These are phyloP conservation scores for Heterobasidion occidentale DNA, from an alignment of 1,284 basidiomycete genomes.

Conservation along the genomic window DNA sequence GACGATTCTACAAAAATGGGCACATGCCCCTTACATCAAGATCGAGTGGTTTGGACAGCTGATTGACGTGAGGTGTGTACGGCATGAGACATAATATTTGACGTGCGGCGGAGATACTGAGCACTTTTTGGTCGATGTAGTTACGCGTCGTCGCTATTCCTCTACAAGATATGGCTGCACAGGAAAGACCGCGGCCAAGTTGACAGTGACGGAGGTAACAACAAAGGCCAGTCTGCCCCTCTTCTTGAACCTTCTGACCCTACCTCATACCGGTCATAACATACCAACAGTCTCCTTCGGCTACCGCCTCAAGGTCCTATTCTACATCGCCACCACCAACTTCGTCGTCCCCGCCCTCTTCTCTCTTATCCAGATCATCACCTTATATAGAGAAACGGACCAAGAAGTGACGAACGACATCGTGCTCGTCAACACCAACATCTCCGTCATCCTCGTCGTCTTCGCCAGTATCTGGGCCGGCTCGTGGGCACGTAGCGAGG, in stretches of 20 bases:
- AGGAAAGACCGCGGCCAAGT: not conserved
- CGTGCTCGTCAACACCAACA: constrained; percentile 13
- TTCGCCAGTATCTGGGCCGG: constrained; percentile 21
- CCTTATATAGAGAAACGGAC: constrained; percentile 19
- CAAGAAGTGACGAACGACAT: constrained; percentile 18
- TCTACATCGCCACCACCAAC: constrained; percentile 22
- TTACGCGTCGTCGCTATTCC: constrained; percentile 5
- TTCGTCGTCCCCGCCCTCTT: constrained; percentile 17
- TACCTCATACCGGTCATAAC: not conserved
- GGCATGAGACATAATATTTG: too few relatives aligned
- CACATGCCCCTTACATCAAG: constrained; percentile 20
- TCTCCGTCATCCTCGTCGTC: constrained; percentile 18
- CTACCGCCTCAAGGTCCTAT: constrained; percentile 9
- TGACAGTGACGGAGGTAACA: not conserved
- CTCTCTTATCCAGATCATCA: constrained; percentile 22
- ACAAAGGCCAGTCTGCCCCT: not conserved
- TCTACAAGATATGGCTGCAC: constrained; percentile 7
- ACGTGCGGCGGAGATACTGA: too few relatives aligned
- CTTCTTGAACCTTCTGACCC: not conserved
- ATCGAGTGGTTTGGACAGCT: constrained; percentile 25
- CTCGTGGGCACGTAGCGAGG: not conserved
- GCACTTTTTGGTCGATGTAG: not conserved
- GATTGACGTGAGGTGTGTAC: constrained; percentile 20
- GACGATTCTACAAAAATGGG: constrained; percentile 12
- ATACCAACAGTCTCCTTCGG: not conserved